These are phyloP conservation scores for Saitozyma sp. DNA, from an alignment of 768 basidiomycete species.

Conservation along the genomic window DNA sequence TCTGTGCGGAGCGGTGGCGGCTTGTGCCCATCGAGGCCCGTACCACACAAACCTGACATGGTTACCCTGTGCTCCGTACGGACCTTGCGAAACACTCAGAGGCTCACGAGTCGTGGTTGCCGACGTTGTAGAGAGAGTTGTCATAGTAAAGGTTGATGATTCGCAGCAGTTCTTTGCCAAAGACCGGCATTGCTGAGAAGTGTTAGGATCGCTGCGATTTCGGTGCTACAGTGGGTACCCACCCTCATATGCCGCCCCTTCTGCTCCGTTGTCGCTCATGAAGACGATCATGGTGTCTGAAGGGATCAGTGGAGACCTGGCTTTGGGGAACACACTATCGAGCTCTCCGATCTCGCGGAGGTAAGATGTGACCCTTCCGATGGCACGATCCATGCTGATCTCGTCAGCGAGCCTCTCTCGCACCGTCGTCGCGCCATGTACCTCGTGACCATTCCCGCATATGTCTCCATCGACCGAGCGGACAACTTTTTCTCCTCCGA, in stretches of 20 bases:
- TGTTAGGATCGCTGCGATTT: neutral
- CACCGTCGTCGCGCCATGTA: too few relatives aligned
- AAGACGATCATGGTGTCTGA: slow-evolving; percentile 33
- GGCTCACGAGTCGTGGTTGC: slow-evolving; percentile 12
- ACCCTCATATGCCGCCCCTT: slow-evolving; percentile 12
- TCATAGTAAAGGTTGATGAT: slow-evolving; percentile 30
- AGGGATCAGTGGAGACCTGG: neutral
- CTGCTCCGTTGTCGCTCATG: slow-evolving; percentile 33
- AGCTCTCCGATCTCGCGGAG: slow-evolving; percentile 26
- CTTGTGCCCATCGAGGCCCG: slow-evolving; percentile 31
- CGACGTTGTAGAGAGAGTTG: slow-evolving; percentile 39
- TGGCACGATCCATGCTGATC: slow-evolving; percentile 21
- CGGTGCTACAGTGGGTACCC: too few relatives aligned
- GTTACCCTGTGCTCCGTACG: too few relatives aligned
- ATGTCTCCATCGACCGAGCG: slow-evolving; percentile 17
- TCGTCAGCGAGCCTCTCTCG: too few relatives aligned
- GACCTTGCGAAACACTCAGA: too few relatives aligned
- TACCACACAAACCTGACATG: slow-evolving; percentile 5
- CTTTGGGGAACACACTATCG: slow-evolving; percentile 7
- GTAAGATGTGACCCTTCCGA: slow-evolving; percentile 22
- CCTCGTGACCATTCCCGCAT: slow-evolving; percentile 10
- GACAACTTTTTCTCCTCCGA: slow-evolving; percentile 16
- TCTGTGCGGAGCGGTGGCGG: slow-evolving; percentile 28
- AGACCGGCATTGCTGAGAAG: slow-evolving; percentile 1
- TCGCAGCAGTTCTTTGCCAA: slow-evolving; percentile 8